These are phyloP conservation scores for Lachnellula subtilissima DNA, from an alignment of 2,329 filamentous ascomycete genomes.

Conservation along the genomic window DNA sequence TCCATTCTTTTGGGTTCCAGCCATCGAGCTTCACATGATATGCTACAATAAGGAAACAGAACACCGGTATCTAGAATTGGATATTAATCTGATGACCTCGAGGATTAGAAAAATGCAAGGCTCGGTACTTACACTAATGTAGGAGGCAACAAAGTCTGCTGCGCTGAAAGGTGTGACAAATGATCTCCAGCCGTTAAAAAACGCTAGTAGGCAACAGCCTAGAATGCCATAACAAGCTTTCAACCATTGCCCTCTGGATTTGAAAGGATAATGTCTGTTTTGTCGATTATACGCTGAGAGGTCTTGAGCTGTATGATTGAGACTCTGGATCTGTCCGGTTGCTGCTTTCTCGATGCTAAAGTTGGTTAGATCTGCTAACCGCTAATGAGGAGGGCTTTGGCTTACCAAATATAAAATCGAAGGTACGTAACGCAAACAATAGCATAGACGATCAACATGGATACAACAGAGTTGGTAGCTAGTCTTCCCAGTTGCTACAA, in stretches of 20 bases:
- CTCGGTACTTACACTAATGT: slow-evolving; percentile 7
- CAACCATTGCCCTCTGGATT: slow-evolving; percentile 14
- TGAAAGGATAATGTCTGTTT: slow-evolving; percentile 12
- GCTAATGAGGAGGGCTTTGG: not conserved
- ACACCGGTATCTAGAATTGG: not conserved
- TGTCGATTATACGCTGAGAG: slow-evolving; percentile 1
- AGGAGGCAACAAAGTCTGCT: slow-evolving; percentile 12
- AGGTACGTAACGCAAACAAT: slow-evolving; percentile 33
- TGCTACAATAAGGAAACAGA: not conserved
- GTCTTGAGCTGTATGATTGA: not conserved
- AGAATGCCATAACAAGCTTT: slow-evolving; percentile 9
- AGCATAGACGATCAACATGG: slow-evolving; percentile 34
- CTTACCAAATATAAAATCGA: slow-evolving; percentile 26
- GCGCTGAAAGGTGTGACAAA: slow-evolving; percentile 12
- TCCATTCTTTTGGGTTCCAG: not conserved
- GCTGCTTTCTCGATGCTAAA: slow-evolving; percentile 4
- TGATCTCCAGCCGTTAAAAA: slow-evolving; percentile 16
- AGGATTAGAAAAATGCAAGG: not conserved
- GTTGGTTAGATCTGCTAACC: not conserved
- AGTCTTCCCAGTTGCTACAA: slow-evolving; percentile 32
- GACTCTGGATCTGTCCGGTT: not conserved
- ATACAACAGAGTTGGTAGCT: slow-evolving; percentile 33
- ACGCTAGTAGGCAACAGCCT: slow-evolving; percentile 8
- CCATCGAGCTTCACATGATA: slow-evolving; percentile 3
- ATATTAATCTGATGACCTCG: not conserved